Evolutionary conservation across 345 rosid genomes (phyloP), one percentile per base, ranked within the genome.

Genomic region (Rhodamnia argentea): DNA sequence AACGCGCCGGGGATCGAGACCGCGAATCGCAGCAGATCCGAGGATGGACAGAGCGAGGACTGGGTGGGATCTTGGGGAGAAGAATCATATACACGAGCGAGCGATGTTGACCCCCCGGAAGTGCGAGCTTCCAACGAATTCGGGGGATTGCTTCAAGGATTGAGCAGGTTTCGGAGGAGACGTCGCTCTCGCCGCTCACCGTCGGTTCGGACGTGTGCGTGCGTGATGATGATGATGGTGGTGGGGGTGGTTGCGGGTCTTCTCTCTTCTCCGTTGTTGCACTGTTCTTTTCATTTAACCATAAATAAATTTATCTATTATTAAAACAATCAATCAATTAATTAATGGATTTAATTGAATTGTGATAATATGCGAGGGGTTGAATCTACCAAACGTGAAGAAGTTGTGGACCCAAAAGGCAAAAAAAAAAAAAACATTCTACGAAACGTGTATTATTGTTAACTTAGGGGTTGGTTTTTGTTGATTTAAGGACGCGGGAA

Each of bases 71-170:
- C 26, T 8, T 6, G 58, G 24, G 24, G 58, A 55, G 58, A 55
- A 10, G 58, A 23, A 7, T 20, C 58, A 55, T 55, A 55, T 55
- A 55, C 22, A 55, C 58, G 58, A 7, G 58, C 24, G 11, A 7
- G 56, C 20, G 57, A 18, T 54, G 57, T 6, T 6, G 57, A 18
- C 10, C 4, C 4, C 23, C 57, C 24, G 22, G 76, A 29, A 64
- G 18, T 23, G 76, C 76, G 76, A 64, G 47, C 1, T 32, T 62
- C 23, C 42, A 29, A 62, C 11, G 75, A 29, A 62, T 29, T 20
- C 87, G 88, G 90, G 90, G 89, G 40, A 85, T 95, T 92, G 98
- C 98, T 95, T 95, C 81, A 93, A 95, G 96, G 91, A 88, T 87
- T 52, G 92, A 92, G 86, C 90, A 93, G 59, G 85, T 20, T 91